Evolutionary conservation across 2,329 filamentous ascomycete species (phyloP).

Genomic region (Nemania diffusa): DNA sequence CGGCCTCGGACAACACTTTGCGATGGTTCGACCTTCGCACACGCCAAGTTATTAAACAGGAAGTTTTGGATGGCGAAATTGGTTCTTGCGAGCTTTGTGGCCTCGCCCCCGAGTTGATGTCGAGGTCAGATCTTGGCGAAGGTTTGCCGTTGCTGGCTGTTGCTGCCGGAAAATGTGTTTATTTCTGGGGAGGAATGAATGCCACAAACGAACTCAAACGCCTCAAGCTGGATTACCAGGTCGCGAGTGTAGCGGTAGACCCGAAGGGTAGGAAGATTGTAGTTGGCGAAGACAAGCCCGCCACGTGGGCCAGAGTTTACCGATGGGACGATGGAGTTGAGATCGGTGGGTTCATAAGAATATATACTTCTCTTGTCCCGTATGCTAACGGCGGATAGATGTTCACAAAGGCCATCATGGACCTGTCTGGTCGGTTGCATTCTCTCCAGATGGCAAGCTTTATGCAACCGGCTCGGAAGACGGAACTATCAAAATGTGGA

Average conservation of each 20-base stretch:
- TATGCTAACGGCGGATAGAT: slow-evolving; percentile 62
- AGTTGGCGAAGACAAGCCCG: slow-evolving; percentile 84
- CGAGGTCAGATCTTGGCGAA: slow-evolving; percentile 70
- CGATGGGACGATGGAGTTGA: slow-evolving; percentile 86
- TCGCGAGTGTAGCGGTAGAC: slow-evolving; percentile 91
- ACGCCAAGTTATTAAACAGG: slow-evolving; percentile 78
- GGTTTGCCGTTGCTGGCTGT: slow-evolving; percentile 83
- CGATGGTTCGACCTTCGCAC: slow-evolving; percentile 93
- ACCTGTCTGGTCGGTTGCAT: slow-evolving; percentile 94
- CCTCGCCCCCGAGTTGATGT: slow-evolving; percentile 67
- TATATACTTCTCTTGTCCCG: neutral
- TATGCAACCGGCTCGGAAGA: slow-evolving; percentile 98
- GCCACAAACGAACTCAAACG: slow-evolving; percentile 81
- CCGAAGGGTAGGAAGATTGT: slow-evolving; percentile 83
- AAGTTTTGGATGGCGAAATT: slow-evolving; percentile 83
- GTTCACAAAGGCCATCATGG: slow-evolving; percentile 97
- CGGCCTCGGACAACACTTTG: slow-evolving; percentile 89
- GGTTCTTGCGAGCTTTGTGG: slow-evolving; percentile 91
- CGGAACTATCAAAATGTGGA: slow-evolving; percentile 94
- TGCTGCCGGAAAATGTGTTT: slow-evolving; percentile 91
- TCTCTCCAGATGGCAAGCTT: slow-evolving; percentile 93
- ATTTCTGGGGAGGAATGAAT: slow-evolving; percentile 84
- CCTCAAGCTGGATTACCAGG: slow-evolving; percentile 81
- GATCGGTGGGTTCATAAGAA: slow-evolving; percentile 64
- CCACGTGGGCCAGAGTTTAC: slow-evolving; percentile 97